A percentile compares a stretch with the other conserved stretches of the same genome.
These are phyloP conservation scores for Coemansia umbellata DNA, from an alignment of 192 early-diverging fungal genomes.

Conservation along the genomic window DNA sequence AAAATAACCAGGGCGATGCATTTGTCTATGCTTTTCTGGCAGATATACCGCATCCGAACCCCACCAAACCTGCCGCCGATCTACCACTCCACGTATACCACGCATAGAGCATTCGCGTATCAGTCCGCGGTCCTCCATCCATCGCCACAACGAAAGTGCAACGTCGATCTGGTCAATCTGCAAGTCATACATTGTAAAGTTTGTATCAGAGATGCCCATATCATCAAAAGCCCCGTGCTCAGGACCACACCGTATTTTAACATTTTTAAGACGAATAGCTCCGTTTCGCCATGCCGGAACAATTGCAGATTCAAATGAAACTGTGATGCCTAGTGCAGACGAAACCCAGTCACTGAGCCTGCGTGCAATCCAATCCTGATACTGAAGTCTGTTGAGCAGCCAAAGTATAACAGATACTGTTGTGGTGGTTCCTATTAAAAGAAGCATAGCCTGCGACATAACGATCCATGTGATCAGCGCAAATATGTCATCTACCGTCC, in stretches of 20 bases:
- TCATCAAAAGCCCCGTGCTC: slow-evolving; percentile 31
- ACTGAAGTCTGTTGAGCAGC: slow-evolving; percentile 76
- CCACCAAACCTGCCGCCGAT: slow-evolving; percentile 79
- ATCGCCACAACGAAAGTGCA: slow-evolving; percentile 79
- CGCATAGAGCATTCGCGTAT: slow-evolving; percentile 79
- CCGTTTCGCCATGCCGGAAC: slow-evolving; percentile 91
- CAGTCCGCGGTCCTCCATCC: slow-evolving; percentile 82
- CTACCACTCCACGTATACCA: slow-evolving; percentile 84
- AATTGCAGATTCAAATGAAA: slow-evolving; percentile 88
- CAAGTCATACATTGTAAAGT: slow-evolving; percentile 88
- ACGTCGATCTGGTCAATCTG: slow-evolving; percentile 78
- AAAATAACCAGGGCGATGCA: slow-evolving; percentile 74
- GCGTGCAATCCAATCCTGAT: slow-evolving; percentile 80
- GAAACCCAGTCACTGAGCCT: slow-evolving; percentile 79
- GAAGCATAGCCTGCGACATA: slow-evolving; percentile 78
- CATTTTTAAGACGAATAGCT: slow-evolving; percentile 81
- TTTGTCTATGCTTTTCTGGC: slow-evolving; percentile 57
- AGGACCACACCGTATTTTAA: slow-evolving; percentile 55
- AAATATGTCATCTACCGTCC: slow-evolving; percentile 83
- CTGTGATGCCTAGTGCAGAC: slow-evolving; percentile 70
- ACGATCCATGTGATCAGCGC: slow-evolving; percentile 87
- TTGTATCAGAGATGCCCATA: slow-evolving; percentile 54
- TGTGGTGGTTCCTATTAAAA: slow-evolving; percentile 86
- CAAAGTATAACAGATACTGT: slow-evolving; percentile 76
- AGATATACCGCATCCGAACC: slow-evolving; percentile 58